Percentiles rank a stretch among this genome's conserved stretches.
Evolutionary conservation across 163 green algal species (phyloP).

Genomic region (Prototheca wickerhamii): DNA sequence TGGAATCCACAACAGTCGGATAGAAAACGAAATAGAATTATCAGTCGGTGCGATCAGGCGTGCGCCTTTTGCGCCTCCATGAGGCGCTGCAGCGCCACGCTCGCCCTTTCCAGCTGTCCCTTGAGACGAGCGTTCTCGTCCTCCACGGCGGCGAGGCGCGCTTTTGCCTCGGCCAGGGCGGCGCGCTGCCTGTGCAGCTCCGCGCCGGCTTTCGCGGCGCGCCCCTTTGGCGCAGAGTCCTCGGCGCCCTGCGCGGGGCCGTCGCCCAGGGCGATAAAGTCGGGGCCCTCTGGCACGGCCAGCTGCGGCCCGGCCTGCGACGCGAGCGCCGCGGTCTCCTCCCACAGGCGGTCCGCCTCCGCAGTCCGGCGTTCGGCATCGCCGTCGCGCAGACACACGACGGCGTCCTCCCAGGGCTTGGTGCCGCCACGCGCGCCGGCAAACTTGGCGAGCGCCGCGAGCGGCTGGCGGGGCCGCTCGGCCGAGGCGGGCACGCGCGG

Average conservation of each 20-base stretch:
- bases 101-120: neutral
- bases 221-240: no score
- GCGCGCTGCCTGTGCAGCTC: neutral
- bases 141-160: neutral
- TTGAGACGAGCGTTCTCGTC: neutral
- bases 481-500: no score
- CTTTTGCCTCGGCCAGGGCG: neutral
- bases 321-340: no score
- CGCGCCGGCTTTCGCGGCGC: no score
- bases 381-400: constrained; percentile 25
- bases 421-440: constrained; percentile 20
- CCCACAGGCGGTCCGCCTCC: neutral
- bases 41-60: neutral
- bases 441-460: constrained; percentile 57
- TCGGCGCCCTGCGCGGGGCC: no score
- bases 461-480: constrained; percentile 39
- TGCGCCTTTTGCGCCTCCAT: neutral
- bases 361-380: neutral
- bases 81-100: neutral
- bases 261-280: no score
- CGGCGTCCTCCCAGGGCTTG: constrained; percentile 37
- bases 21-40: no score
- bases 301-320: neutral
- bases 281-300: no score
- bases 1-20: no score